Conservation (phyloP, 2,329 filamentous ascomycete species). For the Diplodia seriata region DNA sequence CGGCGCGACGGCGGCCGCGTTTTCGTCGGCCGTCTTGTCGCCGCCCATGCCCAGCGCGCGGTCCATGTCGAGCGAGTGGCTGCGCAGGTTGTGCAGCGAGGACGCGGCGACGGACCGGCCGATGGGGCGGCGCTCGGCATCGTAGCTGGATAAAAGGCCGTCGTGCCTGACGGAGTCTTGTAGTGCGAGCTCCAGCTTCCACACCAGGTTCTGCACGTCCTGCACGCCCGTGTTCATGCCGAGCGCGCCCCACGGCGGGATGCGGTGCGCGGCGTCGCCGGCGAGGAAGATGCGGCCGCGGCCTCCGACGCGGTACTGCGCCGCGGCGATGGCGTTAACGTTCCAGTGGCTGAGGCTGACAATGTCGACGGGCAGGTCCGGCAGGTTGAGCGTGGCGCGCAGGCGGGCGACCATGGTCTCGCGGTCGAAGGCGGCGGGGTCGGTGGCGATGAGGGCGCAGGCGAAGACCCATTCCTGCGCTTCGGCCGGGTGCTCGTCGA, state of each 20-base stretch:
- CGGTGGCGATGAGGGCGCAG: conserved; percentile 38
- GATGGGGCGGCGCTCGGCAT: conserved; percentile 46
- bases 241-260: conserved; percentile 48
- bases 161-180: background rate
- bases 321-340: conserved; percentile 35
- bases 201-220: conserved; percentile 49
- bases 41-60: conserved; percentile 42
- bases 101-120: conserved; percentile 35
- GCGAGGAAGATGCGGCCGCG: conserved; percentile 43
- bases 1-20: conserved; percentile 37
- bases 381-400: conserved; percentile 37
- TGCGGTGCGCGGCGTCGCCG: conserved; percentile 49
- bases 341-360: conserved; percentile 45
- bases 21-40: conserved; percentile 33
- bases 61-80: conserved; percentile 43
- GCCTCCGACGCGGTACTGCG: conserved; percentile 37
- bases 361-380: conserved; percentile 42
- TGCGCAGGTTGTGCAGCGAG: conserved; percentile 42
- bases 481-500: conserved; percentile 35
- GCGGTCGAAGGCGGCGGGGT: conserved; percentile 35
- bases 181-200: conserved; percentile 46
- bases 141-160: conserved; percentile 43
- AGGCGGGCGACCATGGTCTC: conserved; percentile 36
- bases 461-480: conserved; percentile 45
- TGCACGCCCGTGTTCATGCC: conserved; percentile 50